These are phyloP conservation scores for Epichloe sylvatica DNA, from an alignment of 2,329 filamentous ascomycete genomes.

Conservation along the genomic window DNA sequence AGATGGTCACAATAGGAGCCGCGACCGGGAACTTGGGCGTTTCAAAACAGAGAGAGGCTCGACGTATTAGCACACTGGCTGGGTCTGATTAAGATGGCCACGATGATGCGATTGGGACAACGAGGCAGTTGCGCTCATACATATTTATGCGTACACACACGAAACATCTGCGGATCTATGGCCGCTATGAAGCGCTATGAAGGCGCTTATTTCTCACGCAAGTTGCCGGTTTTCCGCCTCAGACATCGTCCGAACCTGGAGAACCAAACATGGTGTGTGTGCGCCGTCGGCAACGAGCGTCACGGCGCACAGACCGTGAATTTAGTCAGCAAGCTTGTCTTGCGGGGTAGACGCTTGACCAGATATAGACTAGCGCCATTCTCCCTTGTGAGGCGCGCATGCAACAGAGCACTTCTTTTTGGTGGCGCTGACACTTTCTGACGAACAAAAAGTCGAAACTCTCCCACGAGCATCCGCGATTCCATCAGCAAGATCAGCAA, in stretches of 20 bases:
- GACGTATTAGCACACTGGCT: neutral
- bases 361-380: neutral
- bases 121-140: too few species aligned
- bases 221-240: too few species aligned
- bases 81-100: neutral
- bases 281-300: too few species aligned
- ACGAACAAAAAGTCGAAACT: conserved; percentile 1
- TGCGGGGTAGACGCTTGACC: neutral
- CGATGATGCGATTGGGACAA: neutral
- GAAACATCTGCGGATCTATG: too few species aligned
- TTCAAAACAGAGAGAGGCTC: too few species aligned
- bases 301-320: too few species aligned
- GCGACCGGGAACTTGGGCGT: neutral
- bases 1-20: neutral
- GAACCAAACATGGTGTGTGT: too few species aligned
- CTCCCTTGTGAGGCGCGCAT: neutral
- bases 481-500: neutral
- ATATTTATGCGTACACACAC: too few species aligned
- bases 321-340: neutral
- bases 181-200: too few species aligned
- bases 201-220: too few species aligned
- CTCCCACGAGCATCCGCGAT: conserved; percentile 1
- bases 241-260: too few species aligned
- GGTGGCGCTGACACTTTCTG: neutral
- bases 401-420: neutral